These are phyloP conservation scores for Iodosphaeria phyllophila DNA, from an alignment of 2,329 filamentous ascomycete genomes.

Conservation along the genomic window DNA sequence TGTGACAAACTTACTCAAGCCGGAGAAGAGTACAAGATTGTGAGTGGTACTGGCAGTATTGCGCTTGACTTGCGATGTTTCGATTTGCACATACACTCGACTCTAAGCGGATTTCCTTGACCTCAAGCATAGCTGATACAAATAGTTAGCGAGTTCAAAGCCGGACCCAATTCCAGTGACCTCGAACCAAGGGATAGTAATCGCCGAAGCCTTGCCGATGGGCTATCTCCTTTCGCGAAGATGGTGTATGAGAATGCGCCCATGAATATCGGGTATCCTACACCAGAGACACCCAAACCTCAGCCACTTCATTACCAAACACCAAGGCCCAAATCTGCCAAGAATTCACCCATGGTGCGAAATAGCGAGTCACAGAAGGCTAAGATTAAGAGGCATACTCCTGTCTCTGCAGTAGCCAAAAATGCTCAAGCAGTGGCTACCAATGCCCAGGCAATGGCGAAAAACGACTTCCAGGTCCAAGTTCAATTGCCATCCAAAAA, in stretches of 20 bases:
- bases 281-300: constrained; percentile 15
- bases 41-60: constrained; percentile 16
- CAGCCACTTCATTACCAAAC: constrained; percentile 10
- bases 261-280: constrained; percentile 20
- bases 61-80: too few relatives aligned
- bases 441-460: constrained; percentile 12
- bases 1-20: constrained; percentile 54
- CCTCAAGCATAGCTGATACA: constrained; percentile 23
- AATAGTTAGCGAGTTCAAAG: constrained; percentile 29
- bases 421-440: constrained; percentile 19
- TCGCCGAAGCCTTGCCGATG: constrained; percentile 17
- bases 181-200: constrained; percentile 8
- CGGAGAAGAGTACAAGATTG: constrained; percentile 53
- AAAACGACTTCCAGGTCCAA: constrained; percentile 12
- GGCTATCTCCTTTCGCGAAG: constrained; percentile 30
- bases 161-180: constrained; percentile 17
- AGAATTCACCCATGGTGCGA: constrained; percentile 14
- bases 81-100: too few relatives aligned
- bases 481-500: constrained; percentile 11
- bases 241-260: constrained; percentile 25
- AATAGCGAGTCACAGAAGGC: constrained; percentile 11
- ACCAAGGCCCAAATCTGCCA: constrained; percentile 12
- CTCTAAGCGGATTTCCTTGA: too few relatives aligned
- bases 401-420: too few relatives aligned
- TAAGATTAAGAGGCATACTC: too few relatives aligned